phyloP scores from a whole-genome alignment of 768 basidiomycete species.

The Stropharia rugosoannulata region DNA sequence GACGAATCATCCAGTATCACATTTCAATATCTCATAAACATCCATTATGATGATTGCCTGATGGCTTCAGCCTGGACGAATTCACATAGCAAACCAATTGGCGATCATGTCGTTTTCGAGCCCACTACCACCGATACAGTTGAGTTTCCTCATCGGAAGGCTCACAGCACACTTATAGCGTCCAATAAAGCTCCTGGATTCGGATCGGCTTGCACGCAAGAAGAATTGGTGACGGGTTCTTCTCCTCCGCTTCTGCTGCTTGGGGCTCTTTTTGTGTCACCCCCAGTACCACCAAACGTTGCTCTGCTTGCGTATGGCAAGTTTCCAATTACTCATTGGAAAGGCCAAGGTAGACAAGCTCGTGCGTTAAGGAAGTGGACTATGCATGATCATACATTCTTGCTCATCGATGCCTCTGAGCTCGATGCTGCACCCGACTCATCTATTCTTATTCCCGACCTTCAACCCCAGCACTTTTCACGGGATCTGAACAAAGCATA shows the following conservation, averaged over 20 bases:
- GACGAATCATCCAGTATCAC: constrained; percentile 3
- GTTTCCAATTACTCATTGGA: constrained; percentile 23
- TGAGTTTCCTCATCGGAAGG: constrained; percentile 23
- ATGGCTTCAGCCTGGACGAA: constrained; percentile 5
- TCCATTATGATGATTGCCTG: not conserved
- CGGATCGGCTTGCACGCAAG: constrained; percentile 31
- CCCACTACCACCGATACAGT: constrained; percentile 17
- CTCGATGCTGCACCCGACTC: constrained; percentile 17
- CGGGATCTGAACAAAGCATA: constrained; percentile 30
- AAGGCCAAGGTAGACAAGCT: constrained; percentile 25
- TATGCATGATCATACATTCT: constrained; percentile 17
- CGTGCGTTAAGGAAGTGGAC: constrained; percentile 5
- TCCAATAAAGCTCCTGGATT: constrained; percentile 32
- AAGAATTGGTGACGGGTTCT: constrained; percentile 29
- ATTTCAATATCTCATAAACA: constrained; percentile 6
- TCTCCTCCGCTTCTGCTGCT: constrained; percentile 27
- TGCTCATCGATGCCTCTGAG: constrained; percentile 31
- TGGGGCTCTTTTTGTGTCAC: constrained; percentile 28
- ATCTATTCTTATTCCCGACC: constrained; percentile 18
- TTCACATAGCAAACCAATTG: constrained; percentile 8
- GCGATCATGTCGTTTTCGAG: constrained; percentile 22
- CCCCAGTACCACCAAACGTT: constrained; percentile 27
- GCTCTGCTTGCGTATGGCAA: constrained; percentile 21
- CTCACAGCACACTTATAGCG: constrained; percentile 25
- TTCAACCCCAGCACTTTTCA: constrained; percentile 21